phyloP scores from a whole-genome alignment of 2,329 filamentous ascomycete species.

The Sporothrix euskadiensis region DNA sequence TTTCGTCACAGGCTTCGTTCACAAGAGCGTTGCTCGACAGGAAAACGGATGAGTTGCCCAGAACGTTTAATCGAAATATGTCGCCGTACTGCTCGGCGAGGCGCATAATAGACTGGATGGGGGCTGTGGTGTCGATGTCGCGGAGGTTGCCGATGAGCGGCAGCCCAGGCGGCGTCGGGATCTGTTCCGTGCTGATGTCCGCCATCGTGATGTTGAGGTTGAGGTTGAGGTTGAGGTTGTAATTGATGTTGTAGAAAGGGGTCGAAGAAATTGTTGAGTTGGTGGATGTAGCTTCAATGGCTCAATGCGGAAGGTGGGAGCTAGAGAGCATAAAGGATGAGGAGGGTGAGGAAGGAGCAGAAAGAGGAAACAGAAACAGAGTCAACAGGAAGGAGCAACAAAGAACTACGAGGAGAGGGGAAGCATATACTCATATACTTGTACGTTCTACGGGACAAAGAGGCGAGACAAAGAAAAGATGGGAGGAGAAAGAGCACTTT shows the following conservation, averaged over 20 bases:
- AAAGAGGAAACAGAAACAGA: background rate
- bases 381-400: background rate
- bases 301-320: background rate
- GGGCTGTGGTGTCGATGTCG: conserved; percentile 31
- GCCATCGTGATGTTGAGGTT: background rate
- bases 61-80: conserved; percentile 29
- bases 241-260: background rate
- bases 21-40: conserved; percentile 31
- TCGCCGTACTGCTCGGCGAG: conserved; percentile 31
- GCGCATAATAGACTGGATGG: conserved; percentile 26
- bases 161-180: conserved; percentile 30
- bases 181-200: conserved; percentile 37
- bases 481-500: background rate
- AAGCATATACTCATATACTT: background rate
- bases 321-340: background rate
- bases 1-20: conserved; percentile 34
- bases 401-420: background rate
- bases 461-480: background rate
- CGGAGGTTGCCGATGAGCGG: conserved; percentile 34
- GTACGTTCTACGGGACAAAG: background rate
- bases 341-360: background rate
- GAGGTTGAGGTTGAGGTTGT: background rate
- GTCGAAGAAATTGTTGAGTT: background rate
- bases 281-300: background rate
- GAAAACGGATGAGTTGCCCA: background rate